A percentile compares a stretch with the other conserved stretches of the same genome.
Conservation (phyloP, 352 stramenopile species). For the Phytophthora parvispora region DNA sequence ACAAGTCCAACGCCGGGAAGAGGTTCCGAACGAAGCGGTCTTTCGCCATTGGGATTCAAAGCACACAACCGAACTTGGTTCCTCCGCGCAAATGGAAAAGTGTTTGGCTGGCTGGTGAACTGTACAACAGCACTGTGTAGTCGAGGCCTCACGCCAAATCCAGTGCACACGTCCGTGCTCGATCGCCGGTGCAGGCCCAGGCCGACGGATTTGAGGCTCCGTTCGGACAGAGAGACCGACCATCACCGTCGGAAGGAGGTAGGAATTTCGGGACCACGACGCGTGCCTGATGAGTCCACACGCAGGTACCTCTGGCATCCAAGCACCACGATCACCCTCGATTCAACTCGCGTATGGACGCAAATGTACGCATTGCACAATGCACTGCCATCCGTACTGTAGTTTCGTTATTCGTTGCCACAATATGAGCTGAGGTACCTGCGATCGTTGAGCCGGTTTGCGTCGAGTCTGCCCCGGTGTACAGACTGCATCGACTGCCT, state of each 20-base stretch:
- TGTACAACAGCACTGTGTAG: background rate
- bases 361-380: too few species aligned
- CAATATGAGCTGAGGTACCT: background rate
- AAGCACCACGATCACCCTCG: conserved; percentile 5
- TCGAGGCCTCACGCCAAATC: conserved; percentile 13
- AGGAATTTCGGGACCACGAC: conserved; percentile 15
- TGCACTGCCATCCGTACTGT: too few species aligned
- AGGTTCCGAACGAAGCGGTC: conserved; percentile 38
- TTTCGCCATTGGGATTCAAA: conserved; percentile 39
- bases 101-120: conserved; percentile 6
- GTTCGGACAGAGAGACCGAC: conserved; percentile 1
- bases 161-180: conserved; percentile 17
- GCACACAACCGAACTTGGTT: too few species aligned
- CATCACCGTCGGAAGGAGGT: conserved; percentile 27
- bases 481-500: too few species aligned
- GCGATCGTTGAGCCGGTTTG: conserved; percentile 8
- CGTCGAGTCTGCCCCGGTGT: background rate
- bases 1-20: conserved; percentile 33
- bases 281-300: conserved; percentile 24
- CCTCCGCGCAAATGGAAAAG: conserved; percentile 21
- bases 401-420: too few species aligned
- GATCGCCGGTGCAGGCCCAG: conserved; percentile 7
- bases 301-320: conserved; percentile 1
- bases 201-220: conserved; percentile 10
- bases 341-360: background rate